Conservation (phyloP, 495 filamentous ascomycete genomes). For the Podospora anserina region DNA sequence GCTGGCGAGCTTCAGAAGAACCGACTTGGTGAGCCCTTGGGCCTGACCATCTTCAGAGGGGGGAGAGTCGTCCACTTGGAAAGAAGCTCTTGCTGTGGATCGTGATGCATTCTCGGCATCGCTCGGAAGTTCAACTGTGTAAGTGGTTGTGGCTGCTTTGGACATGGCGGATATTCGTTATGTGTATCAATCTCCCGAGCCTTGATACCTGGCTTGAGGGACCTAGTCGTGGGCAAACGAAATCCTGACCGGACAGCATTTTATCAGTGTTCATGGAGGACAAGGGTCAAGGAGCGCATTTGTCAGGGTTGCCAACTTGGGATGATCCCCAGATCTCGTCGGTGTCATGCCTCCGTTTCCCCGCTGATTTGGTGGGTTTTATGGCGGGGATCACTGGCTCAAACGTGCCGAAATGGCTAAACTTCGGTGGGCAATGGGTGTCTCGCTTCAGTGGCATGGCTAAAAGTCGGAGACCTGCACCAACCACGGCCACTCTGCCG, state of each 20-base stretch:
- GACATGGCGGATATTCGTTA: background rate
- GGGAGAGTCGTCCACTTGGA: background rate
- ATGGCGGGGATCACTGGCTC: background rate
- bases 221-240: too few relatives aligned
- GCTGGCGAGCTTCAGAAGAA: slow-evolving; percentile 43
- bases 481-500: background rate
- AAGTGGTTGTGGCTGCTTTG: background rate
- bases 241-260: too few relatives aligned
- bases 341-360: background rate
- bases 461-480: background rate
- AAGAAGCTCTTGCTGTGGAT: background rate
- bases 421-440: background rate
- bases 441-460: background rate
- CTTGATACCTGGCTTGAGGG: too few relatives aligned
- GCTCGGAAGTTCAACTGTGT: background rate
- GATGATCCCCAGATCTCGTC: background rate
- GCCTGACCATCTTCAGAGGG: background rate
- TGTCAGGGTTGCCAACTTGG: background rate
- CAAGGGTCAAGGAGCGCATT: background rate
- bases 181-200: background rate
- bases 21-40: background rate
- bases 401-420: slow-evolving; percentile 12
- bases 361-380: background rate
- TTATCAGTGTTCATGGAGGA: too few relatives aligned
- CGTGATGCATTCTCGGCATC: background rate